These are phyloP conservation scores for Penstemon barbatus DNA, from an alignment of 257 asterid genomes.

Conservation along the genomic window DNA sequence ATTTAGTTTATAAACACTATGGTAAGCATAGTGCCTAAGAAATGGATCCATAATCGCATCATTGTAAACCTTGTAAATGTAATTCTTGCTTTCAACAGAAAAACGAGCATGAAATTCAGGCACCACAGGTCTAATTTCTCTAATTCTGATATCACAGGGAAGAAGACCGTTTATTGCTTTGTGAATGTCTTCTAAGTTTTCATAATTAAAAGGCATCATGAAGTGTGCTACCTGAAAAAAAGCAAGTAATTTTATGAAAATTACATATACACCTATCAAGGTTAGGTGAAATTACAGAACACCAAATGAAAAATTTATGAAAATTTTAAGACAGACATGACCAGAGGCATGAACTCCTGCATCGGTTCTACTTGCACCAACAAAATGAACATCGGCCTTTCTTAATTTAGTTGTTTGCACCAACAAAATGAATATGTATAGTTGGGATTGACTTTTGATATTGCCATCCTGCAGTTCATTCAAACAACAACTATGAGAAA, in stretches of 20 bases:
- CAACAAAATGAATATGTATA: no score
- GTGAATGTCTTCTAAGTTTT: slow-evolving; percentile 64
- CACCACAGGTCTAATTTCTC: slow-evolving; percentile 69
- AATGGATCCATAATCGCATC: slow-evolving; percentile 80
- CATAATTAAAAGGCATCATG: slow-evolving; percentile 73
- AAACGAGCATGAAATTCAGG: slow-evolving; percentile 94
- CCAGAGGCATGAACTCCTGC: slow-evolving; percentile 98
- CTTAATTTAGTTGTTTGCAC: slow-evolving; percentile 49
- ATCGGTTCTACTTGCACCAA: slow-evolving; percentile 92
- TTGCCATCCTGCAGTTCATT: slow-evolving; percentile 72
- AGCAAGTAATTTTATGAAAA: neutral
- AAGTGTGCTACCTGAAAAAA: slow-evolving; percentile 75
- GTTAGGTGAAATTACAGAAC: no score
- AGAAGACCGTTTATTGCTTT: slow-evolving; percentile 75
- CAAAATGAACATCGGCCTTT: slow-evolving; percentile 63
- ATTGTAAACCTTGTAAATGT: slow-evolving; percentile 68
- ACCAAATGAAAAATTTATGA: neutral
- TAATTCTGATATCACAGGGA: slow-evolving; percentile 72
- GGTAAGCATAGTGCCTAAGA: slow-evolving; percentile 72
- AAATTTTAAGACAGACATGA: slow-evolving; percentile 61
- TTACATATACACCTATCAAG: neutral
- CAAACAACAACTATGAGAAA: neutral
- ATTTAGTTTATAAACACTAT: slow-evolving; percentile 66
- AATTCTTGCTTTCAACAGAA: slow-evolving; percentile 78
- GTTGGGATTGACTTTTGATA: slow-evolving; percentile 82